phyloP scores from a whole-genome alignment of 179 eudicot genomes.

The Monotropa hypopitys region DNA sequence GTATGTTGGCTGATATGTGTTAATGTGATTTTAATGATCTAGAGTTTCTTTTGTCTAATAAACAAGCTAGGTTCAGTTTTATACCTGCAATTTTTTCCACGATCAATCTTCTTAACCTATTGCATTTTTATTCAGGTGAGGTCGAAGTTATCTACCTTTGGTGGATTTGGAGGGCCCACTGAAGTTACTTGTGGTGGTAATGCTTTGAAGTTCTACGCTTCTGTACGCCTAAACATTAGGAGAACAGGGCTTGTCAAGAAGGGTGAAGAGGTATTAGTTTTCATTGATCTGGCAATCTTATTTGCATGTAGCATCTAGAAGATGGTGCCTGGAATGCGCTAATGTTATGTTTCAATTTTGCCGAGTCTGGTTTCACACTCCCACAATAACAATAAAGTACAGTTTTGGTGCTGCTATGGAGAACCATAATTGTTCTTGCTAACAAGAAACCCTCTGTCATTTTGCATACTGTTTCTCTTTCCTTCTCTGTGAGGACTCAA shows the following conservation, averaged over 20 bases:
- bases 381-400: no score
- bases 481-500: not conserved
- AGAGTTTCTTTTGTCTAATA: not conserved
- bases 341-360: not conserved
- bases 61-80: conserved; percentile 2
- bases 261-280: conserved; percentile 63
- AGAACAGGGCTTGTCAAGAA: conserved; percentile 69
- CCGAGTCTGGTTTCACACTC: no score
- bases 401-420: not conserved
- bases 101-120: not conserved
- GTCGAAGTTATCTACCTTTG: conserved; percentile 68
- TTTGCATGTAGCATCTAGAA: conserved; percentile 3
- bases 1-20: not conserved
- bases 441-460: not conserved
- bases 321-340: not conserved
- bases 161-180: conserved; percentile 60
- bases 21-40: not conserved
- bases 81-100: not conserved
- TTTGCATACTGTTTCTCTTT: not conserved
- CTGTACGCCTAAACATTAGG: conserved; percentile 71
- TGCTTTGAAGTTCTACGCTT: conserved; percentile 96
- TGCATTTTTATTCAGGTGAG: conserved; percentile 42
- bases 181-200: conserved; percentile 98
- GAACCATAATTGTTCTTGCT: not conserved
- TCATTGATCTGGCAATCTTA: not conserved